These are phyloP conservation scores for Rhodotorula taiwanensis DNA, from an alignment of 768 basidiomycete species.

Conservation along the genomic window DNA sequence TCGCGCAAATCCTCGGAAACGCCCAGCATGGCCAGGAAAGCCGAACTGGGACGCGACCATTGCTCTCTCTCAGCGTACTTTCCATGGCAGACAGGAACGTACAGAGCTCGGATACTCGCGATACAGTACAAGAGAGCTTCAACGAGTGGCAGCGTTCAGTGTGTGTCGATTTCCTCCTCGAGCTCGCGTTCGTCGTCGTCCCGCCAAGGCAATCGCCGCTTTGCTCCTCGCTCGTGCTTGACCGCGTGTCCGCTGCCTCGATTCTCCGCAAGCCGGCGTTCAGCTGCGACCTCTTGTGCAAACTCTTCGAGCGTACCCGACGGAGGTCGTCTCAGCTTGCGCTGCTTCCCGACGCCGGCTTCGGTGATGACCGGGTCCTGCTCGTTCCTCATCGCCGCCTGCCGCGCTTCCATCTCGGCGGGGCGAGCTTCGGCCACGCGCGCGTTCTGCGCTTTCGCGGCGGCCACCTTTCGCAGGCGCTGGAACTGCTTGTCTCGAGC, in stretches of 20 bases:
- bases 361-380: too few relatives aligned
- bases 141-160: not conserved
- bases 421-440: not conserved
- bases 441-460: not conserved
- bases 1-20: too few relatives aligned
- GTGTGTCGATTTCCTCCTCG: slow-evolving; percentile 10
- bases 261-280: too few relatives aligned
- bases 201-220: too few relatives aligned
- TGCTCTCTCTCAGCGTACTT: not conserved
- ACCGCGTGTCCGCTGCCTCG: too few relatives aligned
- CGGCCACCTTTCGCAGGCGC: too few relatives aligned
- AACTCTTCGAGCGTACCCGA: too few relatives aligned
- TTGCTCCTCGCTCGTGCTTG: too few relatives aligned
- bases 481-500: too few relatives aligned
- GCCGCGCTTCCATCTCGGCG: slow-evolving; percentile 6
- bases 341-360: too few relatives aligned
- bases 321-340: too few relatives aligned
- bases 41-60: not conserved
- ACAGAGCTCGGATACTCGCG: slow-evolving; percentile 6
- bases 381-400: slow-evolving; percentile 4
- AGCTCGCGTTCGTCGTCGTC: not conserved
- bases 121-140: not conserved
- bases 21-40: not conserved
- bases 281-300: too few relatives aligned
- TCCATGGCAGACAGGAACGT: not conserved